These are phyloP conservation scores for Bromus sterilis DNA, from an alignment of 176 grass and related monocot genomes.

Conservation along the genomic window DNA sequence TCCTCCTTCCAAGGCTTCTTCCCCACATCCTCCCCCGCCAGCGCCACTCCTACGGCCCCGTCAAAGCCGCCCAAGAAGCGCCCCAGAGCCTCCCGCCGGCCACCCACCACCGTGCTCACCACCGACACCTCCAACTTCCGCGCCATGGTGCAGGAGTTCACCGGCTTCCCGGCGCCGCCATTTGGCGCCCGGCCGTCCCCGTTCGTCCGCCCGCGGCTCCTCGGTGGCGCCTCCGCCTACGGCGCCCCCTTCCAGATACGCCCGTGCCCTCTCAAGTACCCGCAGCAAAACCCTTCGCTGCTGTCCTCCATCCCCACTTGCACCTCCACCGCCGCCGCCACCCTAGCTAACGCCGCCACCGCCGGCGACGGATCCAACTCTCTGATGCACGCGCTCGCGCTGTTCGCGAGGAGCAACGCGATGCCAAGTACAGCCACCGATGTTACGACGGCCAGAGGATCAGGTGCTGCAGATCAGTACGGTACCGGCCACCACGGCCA, in stretches of 20 bases:
- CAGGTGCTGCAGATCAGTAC: not conserved
- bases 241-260: slow-evolving; percentile 27
- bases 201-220: slow-evolving; percentile 40
- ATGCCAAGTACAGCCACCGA: not conserved
- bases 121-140: slow-evolving; percentile 97
- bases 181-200: slow-evolving; percentile 41
- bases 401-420: slow-evolving; percentile 38
- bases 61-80: slow-evolving; percentile 57
- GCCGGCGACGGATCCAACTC: not conserved
- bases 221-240: slow-evolving; percentile 9
- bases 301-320: slow-evolving; percentile 5
- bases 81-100: slow-evolving; percentile 62
- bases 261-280: slow-evolving; percentile 39
- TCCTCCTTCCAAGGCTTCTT: slow-evolving; percentile 33
- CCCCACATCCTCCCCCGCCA: not conserved
- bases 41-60: not conserved
- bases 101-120: slow-evolving; percentile 81
- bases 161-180: slow-evolving; percentile 78
- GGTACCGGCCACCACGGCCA: not conserved
- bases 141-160: slow-evolving; percentile 99
- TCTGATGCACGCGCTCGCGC: slow-evolving; percentile 37
- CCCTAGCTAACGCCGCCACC: not conserved
- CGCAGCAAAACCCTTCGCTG: not conserved
- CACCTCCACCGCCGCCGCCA: slow-evolving; percentile 7
- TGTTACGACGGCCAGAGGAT: not conserved